Evolutionary conservation across 805 yeast species (phyloP).

Genomic region (Zygosaccharomyces bailii): DNA sequence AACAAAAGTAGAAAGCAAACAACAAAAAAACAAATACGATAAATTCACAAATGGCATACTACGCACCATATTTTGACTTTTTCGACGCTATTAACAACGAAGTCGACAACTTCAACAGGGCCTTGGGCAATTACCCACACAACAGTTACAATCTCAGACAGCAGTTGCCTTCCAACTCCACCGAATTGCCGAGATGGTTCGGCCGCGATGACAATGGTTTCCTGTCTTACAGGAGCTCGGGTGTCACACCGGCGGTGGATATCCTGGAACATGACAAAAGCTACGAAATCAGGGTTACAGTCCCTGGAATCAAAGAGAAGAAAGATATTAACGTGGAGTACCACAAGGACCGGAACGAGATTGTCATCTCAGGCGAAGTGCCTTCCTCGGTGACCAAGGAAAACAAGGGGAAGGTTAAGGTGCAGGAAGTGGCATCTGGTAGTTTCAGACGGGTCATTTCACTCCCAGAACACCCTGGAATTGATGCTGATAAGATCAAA

Average conservation of each 20-base stretch:
- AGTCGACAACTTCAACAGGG: constrained; percentile 39
- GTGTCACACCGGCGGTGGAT: constrained; percentile 49
- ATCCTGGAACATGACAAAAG: constrained; percentile 42
- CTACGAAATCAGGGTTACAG: constrained; percentile 42
- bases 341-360: constrained; percentile 43
- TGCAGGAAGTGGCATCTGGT: constrained; percentile 39
- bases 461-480: constrained; percentile 38
- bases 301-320: constrained; percentile 46
- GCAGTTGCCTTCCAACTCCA: constrained; percentile 18
- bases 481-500: constrained; percentile 44
- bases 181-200: constrained; percentile 31
- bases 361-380: constrained; percentile 44
- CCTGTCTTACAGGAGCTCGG: too few relatives aligned
- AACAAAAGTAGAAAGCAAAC: background rate
- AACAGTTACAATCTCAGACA: constrained; percentile 23
- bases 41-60: constrained; percentile 16
- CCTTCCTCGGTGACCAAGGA: constrained; percentile 27
- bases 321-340: constrained; percentile 45
- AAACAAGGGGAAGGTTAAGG: constrained; percentile 27
- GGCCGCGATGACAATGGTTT: constrained; percentile 22
- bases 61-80: constrained; percentile 44
- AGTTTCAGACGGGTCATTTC: constrained; percentile 43
- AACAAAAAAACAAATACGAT: background rate
- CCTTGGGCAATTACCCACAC: constrained; percentile 32
- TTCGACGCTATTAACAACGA: constrained; percentile 44